Percentiles rank a stretch among this genome's conserved stretches.
phyloP scores from a whole-genome alignment of 257 asterid genomes.

The Cruciata laevipes region DNA sequence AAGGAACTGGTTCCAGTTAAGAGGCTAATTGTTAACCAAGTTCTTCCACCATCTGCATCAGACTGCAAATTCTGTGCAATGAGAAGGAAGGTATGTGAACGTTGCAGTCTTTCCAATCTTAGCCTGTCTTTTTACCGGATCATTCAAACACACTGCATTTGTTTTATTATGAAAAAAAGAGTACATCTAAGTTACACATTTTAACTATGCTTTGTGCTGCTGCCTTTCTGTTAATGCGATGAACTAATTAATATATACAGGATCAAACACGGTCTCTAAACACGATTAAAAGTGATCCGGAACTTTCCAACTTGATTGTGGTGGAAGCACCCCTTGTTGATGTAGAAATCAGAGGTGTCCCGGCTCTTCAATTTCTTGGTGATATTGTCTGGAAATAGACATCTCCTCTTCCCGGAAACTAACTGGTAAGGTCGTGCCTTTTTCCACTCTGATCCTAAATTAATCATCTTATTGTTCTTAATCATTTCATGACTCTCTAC shows the following conservation, averaged over 20 bases:
- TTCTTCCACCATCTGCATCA: constrained; percentile 79
- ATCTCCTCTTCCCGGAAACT: constrained; percentile 4
- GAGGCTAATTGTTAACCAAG: constrained; percentile 85
- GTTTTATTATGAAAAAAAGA: background rate
- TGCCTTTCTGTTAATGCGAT: background rate
- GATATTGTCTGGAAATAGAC: constrained; percentile 86
- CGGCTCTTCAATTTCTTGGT: constrained; percentile 96
- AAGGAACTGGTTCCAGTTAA: constrained; percentile 90
- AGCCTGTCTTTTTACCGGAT: background rate
- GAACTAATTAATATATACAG: constrained; percentile 30
- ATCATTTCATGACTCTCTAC: background rate
- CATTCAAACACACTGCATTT: background rate
- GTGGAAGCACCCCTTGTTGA: constrained; percentile 93
- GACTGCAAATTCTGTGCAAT: constrained; percentile 95
- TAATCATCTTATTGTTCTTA: background rate
- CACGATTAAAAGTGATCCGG: constrained; percentile 57
- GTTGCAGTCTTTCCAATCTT: background rate
- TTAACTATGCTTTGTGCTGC: background rate
- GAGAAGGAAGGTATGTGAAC: constrained; percentile 69
- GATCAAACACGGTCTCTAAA: constrained; percentile 75
- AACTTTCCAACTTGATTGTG: constrained; percentile 60
- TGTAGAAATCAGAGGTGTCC: constrained; percentile 95
- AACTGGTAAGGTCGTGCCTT: constrained; percentile 11
- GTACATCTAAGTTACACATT: background rate
- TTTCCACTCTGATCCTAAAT: background rate